Evolutionary conservation across 192 early-diverging fungal species (phyloP).

Genomic region (Coemansia sp.): DNA sequence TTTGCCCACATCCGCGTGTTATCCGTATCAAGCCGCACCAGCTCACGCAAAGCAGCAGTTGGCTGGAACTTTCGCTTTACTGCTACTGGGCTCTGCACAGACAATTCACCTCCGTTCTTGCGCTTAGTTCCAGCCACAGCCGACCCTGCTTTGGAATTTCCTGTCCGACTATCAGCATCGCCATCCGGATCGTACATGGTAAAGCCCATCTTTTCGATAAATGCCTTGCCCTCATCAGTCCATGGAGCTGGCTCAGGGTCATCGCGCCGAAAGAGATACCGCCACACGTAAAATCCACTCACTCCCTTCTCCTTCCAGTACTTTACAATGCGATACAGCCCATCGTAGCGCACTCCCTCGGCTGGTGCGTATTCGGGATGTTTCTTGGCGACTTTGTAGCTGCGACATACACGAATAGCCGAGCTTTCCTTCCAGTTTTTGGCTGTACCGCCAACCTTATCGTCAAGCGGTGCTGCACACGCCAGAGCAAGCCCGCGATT

Average conservation of each 20-base stretch:
- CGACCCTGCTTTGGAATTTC: not conserved
- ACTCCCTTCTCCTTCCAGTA: conserved; percentile 59
- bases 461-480: conserved; percentile 54
- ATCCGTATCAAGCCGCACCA: conserved; percentile 38
- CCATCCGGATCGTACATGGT: conserved; percentile 31
- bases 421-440: conserved; percentile 55
- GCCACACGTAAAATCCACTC: conserved; percentile 57
- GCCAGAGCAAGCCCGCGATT: conserved; percentile 62
- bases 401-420: conserved; percentile 60
- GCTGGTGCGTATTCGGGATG: conserved; percentile 54
- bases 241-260: conserved; percentile 64
- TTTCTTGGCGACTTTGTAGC: conserved; percentile 49
- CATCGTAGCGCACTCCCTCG: conserved; percentile 63
- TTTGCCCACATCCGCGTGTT: conserved; percentile 42
- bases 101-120: not conserved
- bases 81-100: not conserved
- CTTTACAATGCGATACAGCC: conserved; percentile 62
- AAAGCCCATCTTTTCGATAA: conserved; percentile 50
- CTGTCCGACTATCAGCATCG: not conserved
- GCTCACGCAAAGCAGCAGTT: conserved; percentile 14
- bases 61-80: conserved; percentile 2
- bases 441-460: conserved; percentile 43
- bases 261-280: conserved; percentile 61
- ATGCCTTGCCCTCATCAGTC: conserved; percentile 55
- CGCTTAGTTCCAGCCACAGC: not conserved